Conservation (phyloP, 2,329 filamentous ascomycete genomes). For the Botrytis squamosa region DNA sequence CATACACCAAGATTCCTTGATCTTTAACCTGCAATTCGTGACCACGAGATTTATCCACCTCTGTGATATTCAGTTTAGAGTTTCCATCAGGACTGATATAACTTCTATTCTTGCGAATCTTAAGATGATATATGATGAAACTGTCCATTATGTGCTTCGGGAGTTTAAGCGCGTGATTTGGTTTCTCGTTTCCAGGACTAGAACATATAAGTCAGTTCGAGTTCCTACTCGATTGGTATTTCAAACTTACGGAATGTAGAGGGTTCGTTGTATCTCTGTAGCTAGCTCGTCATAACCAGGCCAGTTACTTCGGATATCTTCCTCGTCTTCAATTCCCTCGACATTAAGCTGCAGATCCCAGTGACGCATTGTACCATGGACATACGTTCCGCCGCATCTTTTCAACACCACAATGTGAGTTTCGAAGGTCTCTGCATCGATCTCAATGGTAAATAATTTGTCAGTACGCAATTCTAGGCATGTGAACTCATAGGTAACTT, state of each 20-base stretch:
- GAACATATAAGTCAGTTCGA: not conserved
- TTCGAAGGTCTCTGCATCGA: conserved; percentile 36
- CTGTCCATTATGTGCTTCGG: conserved; percentile 1
- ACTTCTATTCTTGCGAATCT: conserved; percentile 20
- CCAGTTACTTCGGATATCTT: conserved; percentile 20
- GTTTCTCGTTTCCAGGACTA: conserved; percentile 19
- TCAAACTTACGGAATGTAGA: conserved; percentile 36
- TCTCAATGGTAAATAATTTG: conserved; percentile 31
- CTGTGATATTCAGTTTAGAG: conserved; percentile 25
- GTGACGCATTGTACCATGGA: conserved; percentile 36
- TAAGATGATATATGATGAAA: conserved; percentile 9
- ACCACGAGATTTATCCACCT: conserved; percentile 21
- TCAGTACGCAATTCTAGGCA: conserved; percentile 28
- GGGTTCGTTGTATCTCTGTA: conserved; percentile 24
- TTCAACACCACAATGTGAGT: conserved; percentile 24
- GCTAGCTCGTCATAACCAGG: conserved; percentile 27
- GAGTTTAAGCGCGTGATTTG: conserved; percentile 19
- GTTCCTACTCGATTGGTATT: not conserved
- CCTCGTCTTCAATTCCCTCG: conserved; percentile 23
- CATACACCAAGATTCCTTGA: conserved; percentile 15
- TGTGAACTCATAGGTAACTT: conserved; percentile 33
- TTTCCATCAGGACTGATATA: conserved; percentile 21
- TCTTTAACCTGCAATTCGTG: conserved; percentile 6
- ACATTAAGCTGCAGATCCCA: conserved; percentile 37
- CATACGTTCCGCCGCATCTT: conserved; percentile 30